Evolutionary conservation across 371 early-diverging fungal species (phyloP).

Genomic region (Mucor mucedo): DNA sequence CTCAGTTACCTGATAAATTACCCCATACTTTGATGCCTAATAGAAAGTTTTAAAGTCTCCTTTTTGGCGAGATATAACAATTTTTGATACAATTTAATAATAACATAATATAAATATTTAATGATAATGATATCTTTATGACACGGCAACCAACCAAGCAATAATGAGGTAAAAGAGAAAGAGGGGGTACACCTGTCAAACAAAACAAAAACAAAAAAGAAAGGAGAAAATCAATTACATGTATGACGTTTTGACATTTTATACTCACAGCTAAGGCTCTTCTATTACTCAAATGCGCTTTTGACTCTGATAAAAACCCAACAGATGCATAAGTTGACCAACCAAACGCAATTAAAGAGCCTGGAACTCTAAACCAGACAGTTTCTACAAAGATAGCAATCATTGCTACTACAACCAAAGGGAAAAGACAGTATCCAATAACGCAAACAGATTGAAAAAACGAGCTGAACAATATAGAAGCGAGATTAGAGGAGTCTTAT

Average conservation of each 20-base stretch:
- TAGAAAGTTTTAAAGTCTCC: constrained; percentile 25
- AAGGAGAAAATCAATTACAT: not conserved
- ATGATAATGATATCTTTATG: constrained; percentile 33
- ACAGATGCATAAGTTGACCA: constrained; percentile 91
- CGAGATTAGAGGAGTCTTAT: too few species aligned
- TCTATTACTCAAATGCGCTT: constrained; percentile 79
- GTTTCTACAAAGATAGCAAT: constrained; percentile 65
- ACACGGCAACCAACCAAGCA: constrained; percentile 87
- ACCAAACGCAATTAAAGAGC: constrained; percentile 72
- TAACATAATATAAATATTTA: constrained; percentile 1
- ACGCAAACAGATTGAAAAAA: constrained; percentile 95
- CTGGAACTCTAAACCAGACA: constrained; percentile 70
- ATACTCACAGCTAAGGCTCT: constrained; percentile 76
- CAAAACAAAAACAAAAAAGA: too few species aligned
- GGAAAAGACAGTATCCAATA: constrained; percentile 94
- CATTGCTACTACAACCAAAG: constrained; percentile 79
- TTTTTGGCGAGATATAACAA: too few species aligned
- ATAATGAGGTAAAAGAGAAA: constrained; percentile 92
- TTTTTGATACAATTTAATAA: constrained; percentile 5
- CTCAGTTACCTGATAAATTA: constrained; percentile 54
- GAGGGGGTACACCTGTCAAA: constrained; percentile 74
- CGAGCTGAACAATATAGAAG: constrained; percentile 40
- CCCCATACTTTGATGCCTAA: constrained; percentile 43
- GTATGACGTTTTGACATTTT: not conserved
- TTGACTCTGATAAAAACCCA: constrained; percentile 77